Percentiles rank a stretch among this genome's conserved stretches.
These are phyloP conservation scores for Apiospora kogelbergensis DNA, from an alignment of 2,329 filamentous ascomycete genomes.

Conservation along the genomic window DNA sequence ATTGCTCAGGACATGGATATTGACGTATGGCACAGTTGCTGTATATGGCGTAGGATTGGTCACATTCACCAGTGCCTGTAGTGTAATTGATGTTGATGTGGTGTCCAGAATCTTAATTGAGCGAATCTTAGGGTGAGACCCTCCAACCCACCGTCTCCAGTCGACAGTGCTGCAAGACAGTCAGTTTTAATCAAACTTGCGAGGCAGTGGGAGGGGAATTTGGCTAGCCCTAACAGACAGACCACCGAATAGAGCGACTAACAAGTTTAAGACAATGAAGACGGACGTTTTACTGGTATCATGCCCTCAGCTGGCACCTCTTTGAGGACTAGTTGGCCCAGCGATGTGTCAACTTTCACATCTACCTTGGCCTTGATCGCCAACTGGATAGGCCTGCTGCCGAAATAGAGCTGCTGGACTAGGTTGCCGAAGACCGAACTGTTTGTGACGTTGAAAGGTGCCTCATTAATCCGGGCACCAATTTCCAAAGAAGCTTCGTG, in stretches of 20 bases:
- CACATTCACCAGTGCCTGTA: conserved; percentile 75
- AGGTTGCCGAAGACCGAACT: conserved; percentile 76
- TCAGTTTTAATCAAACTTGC: conserved; percentile 30
- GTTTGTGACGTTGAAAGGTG: conserved; percentile 81
- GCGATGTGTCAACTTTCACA: conserved; percentile 75
- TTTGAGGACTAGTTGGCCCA: conserved; percentile 79
- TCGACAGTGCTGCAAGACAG: conserved; percentile 54
- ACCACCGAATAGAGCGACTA: conserved; percentile 33
- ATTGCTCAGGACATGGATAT: conserved; percentile 74
- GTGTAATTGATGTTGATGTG: conserved; percentile 65
- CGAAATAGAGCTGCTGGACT: conserved; percentile 78
- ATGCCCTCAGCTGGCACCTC: conserved; percentile 82
- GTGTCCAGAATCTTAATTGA: conserved; percentile 74
- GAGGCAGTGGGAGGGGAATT: conserved; percentile 17
- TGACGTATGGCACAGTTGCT: conserved; percentile 76
- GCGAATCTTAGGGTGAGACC: conserved; percentile 63
- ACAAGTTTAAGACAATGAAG: conserved; percentile 49
- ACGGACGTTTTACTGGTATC: conserved; percentile 93
- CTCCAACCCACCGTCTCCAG: conserved; percentile 50
- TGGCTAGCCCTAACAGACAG: conserved; percentile 21
- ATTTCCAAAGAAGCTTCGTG: conserved; percentile 68
- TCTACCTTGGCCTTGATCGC: conserved; percentile 79
- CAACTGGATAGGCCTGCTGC: conserved; percentile 66
- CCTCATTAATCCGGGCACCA: conserved; percentile 72
- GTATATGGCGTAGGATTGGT: conserved; percentile 90